phyloP scores from a whole-genome alignment of 2,329 filamentous ascomycete species.

The Elsinoe arachidis region DNA sequence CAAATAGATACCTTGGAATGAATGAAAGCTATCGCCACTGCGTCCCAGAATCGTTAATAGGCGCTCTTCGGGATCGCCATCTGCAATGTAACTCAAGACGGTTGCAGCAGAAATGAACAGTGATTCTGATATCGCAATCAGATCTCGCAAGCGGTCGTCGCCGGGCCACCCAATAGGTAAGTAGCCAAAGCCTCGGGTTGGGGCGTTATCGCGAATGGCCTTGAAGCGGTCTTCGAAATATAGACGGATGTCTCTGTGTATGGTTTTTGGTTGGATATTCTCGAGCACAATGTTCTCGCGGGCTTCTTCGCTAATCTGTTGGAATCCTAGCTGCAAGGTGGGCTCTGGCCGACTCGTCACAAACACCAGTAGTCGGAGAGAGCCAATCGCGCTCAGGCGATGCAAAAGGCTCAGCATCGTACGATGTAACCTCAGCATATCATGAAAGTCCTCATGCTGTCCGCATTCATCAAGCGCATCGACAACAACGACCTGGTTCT shows the following conservation, averaged over 20 bases:
- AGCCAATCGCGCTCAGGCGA: no score
- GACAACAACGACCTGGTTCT: neutral
- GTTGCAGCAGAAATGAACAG: neutral
- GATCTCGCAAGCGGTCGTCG: no score
- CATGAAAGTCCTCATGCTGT: no score
- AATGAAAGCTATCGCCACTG: no score
- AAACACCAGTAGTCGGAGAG: neutral
- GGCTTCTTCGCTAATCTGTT: neutral
- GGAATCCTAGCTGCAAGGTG: neutral
- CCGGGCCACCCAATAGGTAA: no score
- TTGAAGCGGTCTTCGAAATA: neutral
- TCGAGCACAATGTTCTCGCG: neutral
- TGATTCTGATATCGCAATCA: neutral
- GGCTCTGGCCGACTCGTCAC: neutral
- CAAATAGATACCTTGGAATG: no score
- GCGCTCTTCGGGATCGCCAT: no score
- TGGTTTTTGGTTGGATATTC: neutral
- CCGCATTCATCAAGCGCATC: conserved; percentile 1
- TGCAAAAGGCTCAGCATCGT: neutral
- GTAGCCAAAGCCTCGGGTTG: neutral
- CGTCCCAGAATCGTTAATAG: no score
- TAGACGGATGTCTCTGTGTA: neutral
- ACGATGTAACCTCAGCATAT: no score
- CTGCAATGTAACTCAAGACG: no score
- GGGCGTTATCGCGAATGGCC: neutral